Percentiles rank a stretch among this genome's conserved stretches.
Conservation (phyloP, 129 eudicot species). For the Gnaphalium uliginosum region DNA sequence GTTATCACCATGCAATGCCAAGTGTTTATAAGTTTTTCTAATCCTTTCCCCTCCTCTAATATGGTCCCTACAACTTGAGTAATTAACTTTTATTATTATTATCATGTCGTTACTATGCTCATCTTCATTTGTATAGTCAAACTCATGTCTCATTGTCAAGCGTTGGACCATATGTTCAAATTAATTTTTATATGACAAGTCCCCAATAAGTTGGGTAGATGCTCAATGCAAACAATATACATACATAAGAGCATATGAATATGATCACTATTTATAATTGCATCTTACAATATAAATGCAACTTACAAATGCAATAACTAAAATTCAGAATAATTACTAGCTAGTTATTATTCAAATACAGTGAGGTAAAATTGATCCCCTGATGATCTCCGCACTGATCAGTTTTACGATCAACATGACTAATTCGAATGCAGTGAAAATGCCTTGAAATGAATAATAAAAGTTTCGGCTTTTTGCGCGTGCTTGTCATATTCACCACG, state of each 20-base stretch:
- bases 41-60: not conserved
- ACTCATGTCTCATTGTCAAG: constrained; percentile 23
- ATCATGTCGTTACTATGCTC: not conserved
- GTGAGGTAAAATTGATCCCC: too few species aligned
- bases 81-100: constrained; percentile 16
- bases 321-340: too few species aligned
- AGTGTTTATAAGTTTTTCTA: not conserved
- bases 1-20: not conserved
- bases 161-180: constrained; percentile 21
- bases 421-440: not conserved
- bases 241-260: not conserved
- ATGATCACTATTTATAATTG: not conserved
- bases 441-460: not conserved
- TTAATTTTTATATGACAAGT: constrained; percentile 5
- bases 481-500: not conserved
- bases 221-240: not conserved
- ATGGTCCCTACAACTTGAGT: constrained; percentile 25
- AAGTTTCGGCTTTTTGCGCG: not conserved
- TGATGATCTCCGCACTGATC: too few species aligned
- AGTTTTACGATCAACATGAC: too few species aligned
- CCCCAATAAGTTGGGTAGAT: not conserved
- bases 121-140: constrained; percentile 21
- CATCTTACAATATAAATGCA: not conserved
- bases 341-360: too few species aligned
- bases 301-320: not conserved